These are phyloP conservation scores for Picochlorum sp. DNA, from an alignment of 139 green algal species.

Conservation along the genomic window DNA sequence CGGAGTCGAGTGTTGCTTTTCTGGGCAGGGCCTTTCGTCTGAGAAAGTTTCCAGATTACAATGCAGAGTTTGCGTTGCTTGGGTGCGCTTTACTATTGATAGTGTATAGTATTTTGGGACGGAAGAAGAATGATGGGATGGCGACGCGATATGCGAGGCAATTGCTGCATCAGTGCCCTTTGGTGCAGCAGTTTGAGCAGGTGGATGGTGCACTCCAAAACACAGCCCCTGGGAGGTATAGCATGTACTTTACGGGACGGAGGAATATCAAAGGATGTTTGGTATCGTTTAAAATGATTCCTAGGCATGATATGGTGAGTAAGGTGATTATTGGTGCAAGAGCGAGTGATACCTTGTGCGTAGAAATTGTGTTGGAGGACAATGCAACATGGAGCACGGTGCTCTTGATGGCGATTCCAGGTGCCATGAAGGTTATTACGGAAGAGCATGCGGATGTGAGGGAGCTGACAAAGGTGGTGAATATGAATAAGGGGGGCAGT, in stretches of 20 bases:
- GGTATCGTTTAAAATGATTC: slow-evolving; percentile 12
- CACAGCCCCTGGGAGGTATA: slow-evolving; percentile 6
- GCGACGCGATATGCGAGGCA: slow-evolving; percentile 12
- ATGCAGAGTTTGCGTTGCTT: slow-evolving; percentile 6
- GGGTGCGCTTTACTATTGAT: slow-evolving; percentile 4
- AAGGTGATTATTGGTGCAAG: not conserved
- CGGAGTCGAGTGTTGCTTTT: not conserved
- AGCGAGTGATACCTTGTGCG: slow-evolving; percentile 14
- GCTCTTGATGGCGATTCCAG: slow-evolving; percentile 18
- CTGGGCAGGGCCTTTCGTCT: not conserved
- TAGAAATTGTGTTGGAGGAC: slow-evolving; percentile 40
- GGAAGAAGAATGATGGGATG: slow-evolving; percentile 16
- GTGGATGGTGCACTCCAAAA: slow-evolving; percentile 13
- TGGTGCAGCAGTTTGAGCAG: slow-evolving; percentile 23
- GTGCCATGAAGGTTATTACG: slow-evolving; percentile 11
- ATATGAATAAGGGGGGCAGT: slow-evolving; percentile 1
- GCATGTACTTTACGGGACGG: slow-evolving; percentile 21
- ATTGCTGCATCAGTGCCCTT: slow-evolving; percentile 5
- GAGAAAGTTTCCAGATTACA: slow-evolving; percentile 9
- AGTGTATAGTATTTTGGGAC: slow-evolving; percentile 14
- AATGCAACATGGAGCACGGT: slow-evolving; percentile 26
- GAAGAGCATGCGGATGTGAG: slow-evolving; percentile 15
- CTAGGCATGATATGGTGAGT: slow-evolving; percentile 22
- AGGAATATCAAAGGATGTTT: slow-evolving; percentile 23
- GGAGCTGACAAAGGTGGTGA: slow-evolving; percentile 5